Percentiles rank a stretch among this genome's conserved stretches.
Evolutionary conservation across 176 grass and related monocot genomes (phyloP).

Genomic region (Musa troglodytarum): DNA sequence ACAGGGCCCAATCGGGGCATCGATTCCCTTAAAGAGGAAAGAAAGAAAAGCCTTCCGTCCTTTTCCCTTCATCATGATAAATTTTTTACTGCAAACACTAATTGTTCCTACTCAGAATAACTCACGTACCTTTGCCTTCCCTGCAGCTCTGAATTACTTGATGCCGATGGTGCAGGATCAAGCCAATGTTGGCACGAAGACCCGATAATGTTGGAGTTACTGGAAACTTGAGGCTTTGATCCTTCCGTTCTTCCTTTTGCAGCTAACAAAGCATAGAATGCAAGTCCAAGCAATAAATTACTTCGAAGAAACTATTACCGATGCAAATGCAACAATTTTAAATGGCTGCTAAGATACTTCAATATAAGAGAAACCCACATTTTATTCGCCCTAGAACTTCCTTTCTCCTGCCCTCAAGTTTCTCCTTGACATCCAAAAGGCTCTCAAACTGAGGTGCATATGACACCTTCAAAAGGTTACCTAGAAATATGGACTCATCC

Average conservation of each 20-base stretch:
- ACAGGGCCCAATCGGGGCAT: too few relatives aligned
- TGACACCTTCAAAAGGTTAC: conserved; percentile 60
- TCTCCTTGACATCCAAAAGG: conserved; percentile 61
- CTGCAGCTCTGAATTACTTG: conserved; percentile 19
- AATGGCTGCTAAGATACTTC: background rate
- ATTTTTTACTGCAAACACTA: background rate
- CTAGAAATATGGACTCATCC: conserved; percentile 76
- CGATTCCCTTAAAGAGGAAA: background rate
- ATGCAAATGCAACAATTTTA: background rate
- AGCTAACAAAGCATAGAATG: conserved; percentile 24
- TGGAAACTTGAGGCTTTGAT: conserved; percentile 8
- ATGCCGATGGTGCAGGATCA: conserved; percentile 28
- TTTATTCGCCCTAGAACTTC: conserved; percentile 62
- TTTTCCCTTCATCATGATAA: background rate
- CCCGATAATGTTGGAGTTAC: background rate
- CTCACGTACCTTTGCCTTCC: conserved; percentile 50
- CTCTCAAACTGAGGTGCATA: conserved; percentile 76
- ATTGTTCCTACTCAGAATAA: background rate
- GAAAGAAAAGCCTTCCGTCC: background rate
- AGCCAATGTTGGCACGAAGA: conserved; percentile 26
- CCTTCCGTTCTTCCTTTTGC: conserved; percentile 40
- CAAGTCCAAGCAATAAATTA: background rate
- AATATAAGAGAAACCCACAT: conserved; percentile 33
- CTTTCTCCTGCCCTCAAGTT: conserved; percentile 69
- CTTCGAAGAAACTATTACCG: background rate